A percentile compares a stretch with the other conserved stretches of the same genome.
Evolutionary conservation across 2,329 filamentous ascomycete species (phyloP).

Genomic region (Metarhizium brunneum): DNA sequence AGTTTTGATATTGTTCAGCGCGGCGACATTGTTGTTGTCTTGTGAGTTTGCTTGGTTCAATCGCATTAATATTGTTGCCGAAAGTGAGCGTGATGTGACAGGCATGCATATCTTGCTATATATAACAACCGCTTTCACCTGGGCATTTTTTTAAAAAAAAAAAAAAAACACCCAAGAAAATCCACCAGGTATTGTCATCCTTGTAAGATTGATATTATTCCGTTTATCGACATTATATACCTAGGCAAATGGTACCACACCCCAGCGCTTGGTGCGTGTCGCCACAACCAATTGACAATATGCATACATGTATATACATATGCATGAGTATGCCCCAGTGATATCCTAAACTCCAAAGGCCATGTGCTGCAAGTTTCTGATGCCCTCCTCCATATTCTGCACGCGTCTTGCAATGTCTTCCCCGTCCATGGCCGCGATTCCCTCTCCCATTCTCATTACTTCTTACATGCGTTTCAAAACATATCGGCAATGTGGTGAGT

Average conservation of each 20-base stretch:
- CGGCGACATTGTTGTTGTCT: neutral
- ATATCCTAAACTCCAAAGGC: neutral
- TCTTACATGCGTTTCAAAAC: neutral
- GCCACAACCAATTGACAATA: neutral
- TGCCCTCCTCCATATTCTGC: neutral
- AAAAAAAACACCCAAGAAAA: neutral
- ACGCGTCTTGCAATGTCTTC: neutral
- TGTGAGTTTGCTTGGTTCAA: neutral
- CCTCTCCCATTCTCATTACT: neutral
- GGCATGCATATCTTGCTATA: neutral
- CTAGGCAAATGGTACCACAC: constrained; percentile 1
- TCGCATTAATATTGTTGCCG: neutral
- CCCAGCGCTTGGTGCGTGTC: constrained; percentile 13
- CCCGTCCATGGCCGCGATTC: neutral
- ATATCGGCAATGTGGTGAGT: neutral
- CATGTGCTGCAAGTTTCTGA: neutral
- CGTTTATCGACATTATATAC: neutral
- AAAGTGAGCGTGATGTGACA: neutral
- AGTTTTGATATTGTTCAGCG: neutral
- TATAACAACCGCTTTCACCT: too few species aligned
- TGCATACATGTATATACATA: neutral
- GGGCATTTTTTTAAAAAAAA: too few species aligned
- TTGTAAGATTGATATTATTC: neutral
- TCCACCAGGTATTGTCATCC: neutral
- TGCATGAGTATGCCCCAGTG: neutral